Conservation (phyloP, 768 basidiomycete genomes). For the Boletus edulis region DNA sequence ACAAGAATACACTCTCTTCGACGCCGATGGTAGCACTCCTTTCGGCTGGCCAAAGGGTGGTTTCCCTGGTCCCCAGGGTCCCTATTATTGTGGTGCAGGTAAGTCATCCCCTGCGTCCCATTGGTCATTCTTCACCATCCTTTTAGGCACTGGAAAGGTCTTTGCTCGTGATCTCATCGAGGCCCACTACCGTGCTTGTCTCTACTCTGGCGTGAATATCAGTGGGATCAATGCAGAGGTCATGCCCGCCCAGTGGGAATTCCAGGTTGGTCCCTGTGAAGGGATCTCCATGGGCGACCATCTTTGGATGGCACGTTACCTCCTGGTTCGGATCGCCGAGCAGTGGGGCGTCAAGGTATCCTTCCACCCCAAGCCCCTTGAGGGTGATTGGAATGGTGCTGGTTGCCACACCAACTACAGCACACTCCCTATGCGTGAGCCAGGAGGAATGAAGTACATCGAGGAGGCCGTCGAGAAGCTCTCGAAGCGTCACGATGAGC, state of each 20-base stretch:
- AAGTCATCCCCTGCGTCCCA: not conserved
- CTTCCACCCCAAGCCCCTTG: conserved; percentile 98
- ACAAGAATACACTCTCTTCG: conserved; percentile 98
- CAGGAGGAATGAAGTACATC: conserved; percentile 89
- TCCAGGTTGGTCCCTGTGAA: conserved; percentile 98
- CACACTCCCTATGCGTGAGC: conserved; percentile 91
- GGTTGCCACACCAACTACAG: conserved; percentile 99
- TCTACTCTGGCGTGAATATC: conserved; percentile 95
- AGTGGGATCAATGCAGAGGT: conserved; percentile 99
- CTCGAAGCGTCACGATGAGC: conserved; percentile 84
- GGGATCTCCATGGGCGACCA: conserved; percentile 99
- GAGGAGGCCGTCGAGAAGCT: conserved; percentile 94
- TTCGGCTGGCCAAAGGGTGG: conserved; percentile 98
- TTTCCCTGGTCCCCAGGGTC: conserved; percentile 99
- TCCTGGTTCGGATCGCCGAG: conserved; percentile 93
- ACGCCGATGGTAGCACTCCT: conserved; percentile 77
- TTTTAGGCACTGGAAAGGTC: conserved; percentile 88
- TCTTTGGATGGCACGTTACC: conserved; percentile 98
- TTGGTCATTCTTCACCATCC: conserved; percentile 8
- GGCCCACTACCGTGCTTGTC: conserved; percentile 97
- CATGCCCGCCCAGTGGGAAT: conserved; percentile 99
- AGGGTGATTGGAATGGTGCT: conserved; percentile 99
- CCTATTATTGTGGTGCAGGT: conserved; percentile 99
- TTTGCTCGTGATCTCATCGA: conserved; percentile 98
- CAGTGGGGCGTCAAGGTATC: conserved; percentile 98